Base-by-base conservation (phyloP, 192 early-diverging fungal species). In the Linnemannia hyalina region DNA sequence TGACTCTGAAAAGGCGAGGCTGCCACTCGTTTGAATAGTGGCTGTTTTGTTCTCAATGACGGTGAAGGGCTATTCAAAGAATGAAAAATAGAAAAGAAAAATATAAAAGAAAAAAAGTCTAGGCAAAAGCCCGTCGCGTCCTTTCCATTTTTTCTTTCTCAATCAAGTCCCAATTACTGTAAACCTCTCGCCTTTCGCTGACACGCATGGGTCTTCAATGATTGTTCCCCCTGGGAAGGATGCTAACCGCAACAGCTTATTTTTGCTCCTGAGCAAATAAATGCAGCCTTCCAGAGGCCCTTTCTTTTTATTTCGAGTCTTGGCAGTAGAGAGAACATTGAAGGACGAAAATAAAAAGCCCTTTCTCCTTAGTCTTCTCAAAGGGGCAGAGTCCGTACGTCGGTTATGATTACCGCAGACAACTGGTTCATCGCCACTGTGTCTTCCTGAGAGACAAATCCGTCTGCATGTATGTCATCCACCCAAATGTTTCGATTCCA, bases 241-340 rank as follows among this genome's bases (percentile, higher is more conserved):
- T 22, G 49, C 49, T 20, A 20, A 22, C 49, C 16, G 49, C 18
- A 52, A 52, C 49, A 52, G 49, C 18, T 52, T 22, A 6, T 52
- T 52, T 52, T 22, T 52, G 29, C 60, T 29, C n/a, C 23, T 60
- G 26, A 0, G 15, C n/a, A 46, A 73, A 29, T 41, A 42, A 72
- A 47, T 7, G 15, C 23, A 29, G 32, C 63, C 18, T 26, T 76
- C 49, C 5, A 16, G 18, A 35, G 7, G 49, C 52, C 9, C 52
- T 70, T 78, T 78, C 70, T 70, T 32, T 35, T 68, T 22, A 47
- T 68, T 69, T 69, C n/a, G 26, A 15, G 54, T 44, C 60, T 65
- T 65, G 47, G 47, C 32, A 77, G 69, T 23, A 16, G 26, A 41
- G 9, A 49, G 20, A n/a, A 42, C 55, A 49, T 36, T 35, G 13